A percentile compares a stretch with the other conserved stretches of the same genome.
phyloP scores from a whole-genome alignment of 2,329 filamentous ascomycete genomes.

The Chrysoporthe austroafricana region DNA sequence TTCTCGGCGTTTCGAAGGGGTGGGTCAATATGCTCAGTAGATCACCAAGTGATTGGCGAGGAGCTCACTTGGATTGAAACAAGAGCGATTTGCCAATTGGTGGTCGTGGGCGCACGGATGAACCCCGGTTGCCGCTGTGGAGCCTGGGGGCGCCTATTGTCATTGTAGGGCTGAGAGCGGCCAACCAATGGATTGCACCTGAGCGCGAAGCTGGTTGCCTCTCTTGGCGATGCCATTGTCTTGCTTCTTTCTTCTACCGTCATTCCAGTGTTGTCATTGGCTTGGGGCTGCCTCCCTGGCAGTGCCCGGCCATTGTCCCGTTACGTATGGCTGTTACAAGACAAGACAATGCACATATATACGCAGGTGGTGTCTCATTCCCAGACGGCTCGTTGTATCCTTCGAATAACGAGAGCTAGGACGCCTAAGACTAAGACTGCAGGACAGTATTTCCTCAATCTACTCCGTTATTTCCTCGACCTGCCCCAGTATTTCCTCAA shows the following conservation, averaged over 20 bases:
- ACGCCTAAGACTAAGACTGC: not conserved
- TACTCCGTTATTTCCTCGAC: not conserved
- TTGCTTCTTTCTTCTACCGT: conserved; percentile 17
- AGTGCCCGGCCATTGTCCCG: not conserved
- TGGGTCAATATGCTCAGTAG: not conserved
- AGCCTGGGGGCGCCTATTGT: conserved; percentile 19
- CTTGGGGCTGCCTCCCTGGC: not conserved
- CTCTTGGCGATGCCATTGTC: conserved; percentile 3
- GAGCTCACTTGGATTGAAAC: conserved; percentile 11
- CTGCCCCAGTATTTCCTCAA: not conserved
- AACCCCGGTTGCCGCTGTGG: conserved; percentile 3
- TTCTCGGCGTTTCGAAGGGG: not conserved
- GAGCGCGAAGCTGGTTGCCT: not conserved
- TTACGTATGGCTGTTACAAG: not conserved
- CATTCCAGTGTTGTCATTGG: conserved; percentile 5
- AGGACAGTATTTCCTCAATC: not conserved
- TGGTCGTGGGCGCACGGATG: conserved; percentile 5
- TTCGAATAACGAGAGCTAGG: too few relatives aligned
- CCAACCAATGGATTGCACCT: conserved; percentile 19
- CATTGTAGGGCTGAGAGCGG: not conserved
- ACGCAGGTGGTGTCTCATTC: not conserved
- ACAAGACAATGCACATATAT: conserved; percentile 13
- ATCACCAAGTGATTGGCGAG: conserved; percentile 13
- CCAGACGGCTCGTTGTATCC: not conserved
- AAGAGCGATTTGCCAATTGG: conserved; percentile 17